phyloP scores from a whole-genome alignment of 164 flowering plant genomes.

The Aristolochia californica region DNA sequence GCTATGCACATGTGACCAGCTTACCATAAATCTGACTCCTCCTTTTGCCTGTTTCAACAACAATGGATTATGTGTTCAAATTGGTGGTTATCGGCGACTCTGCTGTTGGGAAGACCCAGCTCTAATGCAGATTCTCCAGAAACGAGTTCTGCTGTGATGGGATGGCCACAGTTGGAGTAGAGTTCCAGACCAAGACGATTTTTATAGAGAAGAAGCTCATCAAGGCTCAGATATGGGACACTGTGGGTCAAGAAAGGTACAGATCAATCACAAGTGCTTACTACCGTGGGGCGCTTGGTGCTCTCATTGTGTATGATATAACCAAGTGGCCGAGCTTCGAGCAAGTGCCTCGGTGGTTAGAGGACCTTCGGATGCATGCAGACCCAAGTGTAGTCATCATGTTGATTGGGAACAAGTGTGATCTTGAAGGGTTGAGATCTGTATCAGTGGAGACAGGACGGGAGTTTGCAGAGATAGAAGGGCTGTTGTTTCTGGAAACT shows the following conservation, averaged over 20 bases:
- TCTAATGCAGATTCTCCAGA: conserved; percentile 8
- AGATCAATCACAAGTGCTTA: conserved; percentile 14
- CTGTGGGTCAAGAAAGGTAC: conserved; percentile 18
- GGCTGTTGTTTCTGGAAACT: conserved; percentile 39
- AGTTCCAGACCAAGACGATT: conserved; percentile 12
- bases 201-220: conserved; percentile 10
- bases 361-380: conserved; percentile 20
- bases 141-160: conserved; percentile 10
- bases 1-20: too few species aligned
- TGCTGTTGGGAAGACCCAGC: conserved; percentile 14
- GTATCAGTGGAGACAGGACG: conserved; percentile 29
- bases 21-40: too few species aligned
- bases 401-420: conserved; percentile 40
- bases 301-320: conserved; percentile 12
- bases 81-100: conserved; percentile 15
- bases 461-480: conserved; percentile 32
- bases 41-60: too few species aligned
- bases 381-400: conserved; percentile 31
- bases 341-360: conserved; percentile 11
- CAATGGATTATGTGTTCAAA: conserved; percentile 14
- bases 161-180: conserved; percentile 12
- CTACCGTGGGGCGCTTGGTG: conserved; percentile 16
- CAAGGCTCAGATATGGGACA: conserved; percentile 21
- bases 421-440: conserved; percentile 24
- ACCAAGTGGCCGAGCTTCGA: conserved; percentile 9